Conservation (phyloP, 352 stramenopile genomes). For the Pythium biforme region DNA sequence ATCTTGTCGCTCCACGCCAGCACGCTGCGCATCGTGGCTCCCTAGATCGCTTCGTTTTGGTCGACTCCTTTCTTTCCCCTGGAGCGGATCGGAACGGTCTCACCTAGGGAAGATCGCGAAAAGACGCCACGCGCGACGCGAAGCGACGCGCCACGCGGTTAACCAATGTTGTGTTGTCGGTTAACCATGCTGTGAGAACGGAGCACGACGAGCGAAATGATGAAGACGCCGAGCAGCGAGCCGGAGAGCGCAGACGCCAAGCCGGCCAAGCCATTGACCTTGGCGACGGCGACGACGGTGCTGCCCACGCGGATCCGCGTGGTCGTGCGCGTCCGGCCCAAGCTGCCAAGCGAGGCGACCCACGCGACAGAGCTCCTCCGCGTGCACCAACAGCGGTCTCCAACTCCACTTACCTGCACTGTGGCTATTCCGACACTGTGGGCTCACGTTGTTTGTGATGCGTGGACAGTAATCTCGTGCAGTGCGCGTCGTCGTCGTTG, state of each 20-base stretch:
- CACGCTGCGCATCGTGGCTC: constrained; percentile 74
- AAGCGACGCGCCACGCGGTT: constrained; percentile 29
- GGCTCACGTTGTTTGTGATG: neutral
- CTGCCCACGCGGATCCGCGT: constrained; percentile 43
- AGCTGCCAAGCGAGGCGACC: constrained; percentile 36
- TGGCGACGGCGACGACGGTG: neutral
- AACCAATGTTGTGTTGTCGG: neutral
- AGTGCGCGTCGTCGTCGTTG: constrained; percentile 23
- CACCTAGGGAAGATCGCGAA: constrained; percentile 33
- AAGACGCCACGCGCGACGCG: constrained; percentile 36
- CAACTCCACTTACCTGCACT: too few relatives aligned
- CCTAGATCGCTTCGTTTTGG: neutral
- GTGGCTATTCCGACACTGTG: too few relatives aligned
- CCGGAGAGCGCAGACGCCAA: constrained; percentile 11
- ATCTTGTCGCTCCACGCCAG: constrained; percentile 87
- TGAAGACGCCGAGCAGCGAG: neutral
- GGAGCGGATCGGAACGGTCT: neutral
- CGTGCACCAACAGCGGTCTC: constrained; percentile 29
- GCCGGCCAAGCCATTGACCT: neutral
- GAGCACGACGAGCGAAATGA: neutral
- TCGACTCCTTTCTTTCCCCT: neutral
- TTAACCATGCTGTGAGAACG: neutral
- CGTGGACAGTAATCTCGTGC: constrained; percentile 27
- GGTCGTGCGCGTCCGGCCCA: constrained; percentile 46
- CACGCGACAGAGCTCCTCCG: constrained; percentile 37